A percentile compares a stretch with the other conserved stretches of the same genome.
Evolutionary conservation across 176 grass and related monocot species (phyloP).

Genomic region (Eragrostis curvula): DNA sequence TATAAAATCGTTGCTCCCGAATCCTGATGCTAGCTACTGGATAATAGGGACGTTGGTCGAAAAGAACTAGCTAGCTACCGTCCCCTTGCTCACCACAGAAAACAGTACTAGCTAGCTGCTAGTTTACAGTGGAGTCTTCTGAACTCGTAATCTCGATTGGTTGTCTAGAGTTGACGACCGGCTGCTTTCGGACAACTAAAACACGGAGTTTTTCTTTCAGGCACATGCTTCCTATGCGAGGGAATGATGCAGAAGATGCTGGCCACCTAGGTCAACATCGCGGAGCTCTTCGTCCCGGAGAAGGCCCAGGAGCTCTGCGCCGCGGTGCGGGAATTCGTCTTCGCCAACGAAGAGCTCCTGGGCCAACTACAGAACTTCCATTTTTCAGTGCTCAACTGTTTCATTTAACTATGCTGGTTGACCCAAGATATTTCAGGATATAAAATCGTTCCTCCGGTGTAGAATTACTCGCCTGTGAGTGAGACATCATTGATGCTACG

Average conservation of each 20-base stretch:
- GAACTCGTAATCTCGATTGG: not conserved
- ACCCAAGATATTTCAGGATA: not conserved
- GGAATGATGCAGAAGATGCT: not conserved
- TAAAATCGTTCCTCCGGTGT: not conserved
- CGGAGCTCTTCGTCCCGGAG: conserved; percentile 58
- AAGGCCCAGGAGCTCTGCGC: conserved; percentile 51
- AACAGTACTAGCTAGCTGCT: too few relatives aligned
- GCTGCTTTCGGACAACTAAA: too few relatives aligned
- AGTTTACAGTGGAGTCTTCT: too few relatives aligned
- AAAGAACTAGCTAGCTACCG: too few relatives aligned
- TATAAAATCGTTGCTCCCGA: not conserved
- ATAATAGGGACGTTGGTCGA: too few relatives aligned
- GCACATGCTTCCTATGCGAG: too few relatives aligned
- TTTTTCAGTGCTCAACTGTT: not conserved
- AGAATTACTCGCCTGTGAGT: not conserved
- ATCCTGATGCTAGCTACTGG: not conserved
- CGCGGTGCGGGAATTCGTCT: conserved; percentile 60
- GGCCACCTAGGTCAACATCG: not conserved
- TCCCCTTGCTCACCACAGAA: too few relatives aligned
- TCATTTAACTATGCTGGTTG: not conserved
- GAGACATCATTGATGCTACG: not conserved
- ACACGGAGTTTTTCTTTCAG: too few relatives aligned
- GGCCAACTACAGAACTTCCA: too few relatives aligned
- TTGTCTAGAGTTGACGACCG: not conserved
- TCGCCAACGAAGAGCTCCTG: conserved; percentile 1